Evolutionary conservation across 345 rosid genomes (phyloP).

Genomic region (Syzygium aromaticum): DNA sequence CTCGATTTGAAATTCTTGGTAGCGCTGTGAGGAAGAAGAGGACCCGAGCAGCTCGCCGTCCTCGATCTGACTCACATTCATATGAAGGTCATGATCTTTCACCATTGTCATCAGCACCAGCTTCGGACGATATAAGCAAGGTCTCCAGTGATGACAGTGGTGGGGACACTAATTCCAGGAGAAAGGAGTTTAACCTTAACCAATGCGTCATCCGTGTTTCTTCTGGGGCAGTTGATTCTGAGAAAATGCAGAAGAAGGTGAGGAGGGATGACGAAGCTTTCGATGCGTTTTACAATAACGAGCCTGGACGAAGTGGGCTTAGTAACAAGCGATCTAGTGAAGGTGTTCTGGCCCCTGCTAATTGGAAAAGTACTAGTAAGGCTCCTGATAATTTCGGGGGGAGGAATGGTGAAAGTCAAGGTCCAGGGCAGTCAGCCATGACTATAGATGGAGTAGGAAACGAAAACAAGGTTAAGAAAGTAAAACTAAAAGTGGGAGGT

Average conservation of each 20-base stretch:
- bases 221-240: constrained; percentile 24
- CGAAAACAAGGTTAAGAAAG: constrained; percentile 51
- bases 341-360: constrained; percentile 78
- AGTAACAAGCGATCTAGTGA: constrained; percentile 45
- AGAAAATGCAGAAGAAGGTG: constrained; percentile 10
- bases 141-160: constrained; percentile 61
- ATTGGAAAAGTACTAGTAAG: constrained; percentile 38
- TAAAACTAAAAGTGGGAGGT: constrained; percentile 65
- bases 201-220: constrained; percentile 42
- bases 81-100: constrained; percentile 28
- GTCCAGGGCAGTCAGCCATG: constrained; percentile 22
- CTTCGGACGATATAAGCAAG: constrained; percentile 41
- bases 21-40: constrained; percentile 65
- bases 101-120: constrained; percentile 23
- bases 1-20: constrained; percentile 24
- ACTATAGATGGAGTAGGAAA: constrained; percentile 24
- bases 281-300: constrained; percentile 24
- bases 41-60: constrained; percentile 48
- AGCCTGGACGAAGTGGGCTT: constrained; percentile 21
- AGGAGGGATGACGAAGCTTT: constrained; percentile 30
- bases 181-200: constrained; percentile 68
- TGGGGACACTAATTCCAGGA: constrained; percentile 33
- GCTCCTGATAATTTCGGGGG: constrained; percentile 10
- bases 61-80: constrained; percentile 40
- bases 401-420: constrained; percentile 37